A percentile compares a stretch with the other conserved stretches of the same genome.
Conservation (phyloP, 2,329 filamentous ascomycete species). For the Sclerotinia spermophila region DNA sequence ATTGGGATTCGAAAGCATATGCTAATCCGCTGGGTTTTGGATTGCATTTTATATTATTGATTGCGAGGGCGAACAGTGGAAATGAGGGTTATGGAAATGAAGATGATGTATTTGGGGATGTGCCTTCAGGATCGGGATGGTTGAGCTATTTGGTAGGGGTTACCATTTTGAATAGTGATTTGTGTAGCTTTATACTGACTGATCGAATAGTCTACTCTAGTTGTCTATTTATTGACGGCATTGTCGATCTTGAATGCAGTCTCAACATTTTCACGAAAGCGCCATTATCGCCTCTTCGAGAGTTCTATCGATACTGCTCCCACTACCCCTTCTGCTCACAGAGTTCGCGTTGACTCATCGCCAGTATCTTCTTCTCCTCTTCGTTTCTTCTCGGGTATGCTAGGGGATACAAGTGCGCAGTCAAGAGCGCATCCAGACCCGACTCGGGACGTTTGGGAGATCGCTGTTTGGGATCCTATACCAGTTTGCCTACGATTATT, state of each 20-base stretch:
- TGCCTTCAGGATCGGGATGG: slow-evolving; percentile 59
- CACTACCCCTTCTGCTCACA: slow-evolving; percentile 78
- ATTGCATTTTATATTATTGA: slow-evolving; percentile 75
- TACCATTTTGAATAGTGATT: neutral
- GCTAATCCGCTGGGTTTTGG: slow-evolving; percentile 71
- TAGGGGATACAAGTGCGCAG: slow-evolving; percentile 69
- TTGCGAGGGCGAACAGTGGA: slow-evolving; percentile 74
- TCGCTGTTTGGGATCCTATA: slow-evolving; percentile 89
- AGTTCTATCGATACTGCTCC: slow-evolving; percentile 72
- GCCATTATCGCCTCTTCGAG: slow-evolving; percentile 89
- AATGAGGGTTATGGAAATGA: slow-evolving; percentile 44
- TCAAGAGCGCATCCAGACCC: slow-evolving; percentile 80
- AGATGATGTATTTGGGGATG: slow-evolving; percentile 85
- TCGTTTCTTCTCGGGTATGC: slow-evolving; percentile 64
- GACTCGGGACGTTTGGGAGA: slow-evolving; percentile 86
- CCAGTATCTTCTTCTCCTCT: slow-evolving; percentile 76
- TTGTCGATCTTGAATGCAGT: slow-evolving; percentile 72
- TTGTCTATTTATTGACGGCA: slow-evolving; percentile 65
- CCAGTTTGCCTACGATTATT: slow-evolving; percentile 79
- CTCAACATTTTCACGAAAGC: slow-evolving; percentile 76
- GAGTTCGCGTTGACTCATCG: slow-evolving; percentile 84
- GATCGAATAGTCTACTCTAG: slow-evolving; percentile 55
- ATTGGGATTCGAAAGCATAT: slow-evolving; percentile 81
- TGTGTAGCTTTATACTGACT: slow-evolving; percentile 22
- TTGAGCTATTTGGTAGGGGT: slow-evolving; percentile 54